A percentile compares a stretch with the other conserved stretches of the same genome.
phyloP scores from a whole-genome alignment of 164 flowering plant species.

The Chimonanthus praecox region DNA sequence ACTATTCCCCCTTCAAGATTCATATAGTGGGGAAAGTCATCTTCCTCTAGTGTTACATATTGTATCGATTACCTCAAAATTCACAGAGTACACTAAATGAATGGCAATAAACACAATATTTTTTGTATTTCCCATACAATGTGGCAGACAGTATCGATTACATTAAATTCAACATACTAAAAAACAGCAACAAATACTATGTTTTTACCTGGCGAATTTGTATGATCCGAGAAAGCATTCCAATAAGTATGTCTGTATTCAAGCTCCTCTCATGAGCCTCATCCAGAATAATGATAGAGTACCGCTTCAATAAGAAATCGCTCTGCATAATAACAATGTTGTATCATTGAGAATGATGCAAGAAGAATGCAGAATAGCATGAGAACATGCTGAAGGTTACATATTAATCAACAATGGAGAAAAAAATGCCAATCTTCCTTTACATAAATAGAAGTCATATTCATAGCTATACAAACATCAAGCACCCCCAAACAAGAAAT shows the following conservation, averaged over 20 bases:
- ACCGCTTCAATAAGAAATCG: constrained; percentile 71
- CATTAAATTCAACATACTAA: no score
- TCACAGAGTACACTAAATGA: no score
- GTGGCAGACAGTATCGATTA: no score
- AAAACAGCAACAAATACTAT: not conserved
- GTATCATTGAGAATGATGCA: not conserved
- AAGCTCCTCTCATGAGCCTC: constrained; percentile 99
- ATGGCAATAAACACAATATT: no score
- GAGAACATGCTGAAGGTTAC: not conserved
- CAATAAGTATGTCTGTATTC: constrained; percentile 94
- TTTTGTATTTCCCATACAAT: no score
- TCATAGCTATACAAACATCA: not conserved
- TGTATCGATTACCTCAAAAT: no score
- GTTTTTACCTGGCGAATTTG: constrained; percentile 57
- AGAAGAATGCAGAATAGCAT: not conserved
- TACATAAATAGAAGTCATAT: not conserved
- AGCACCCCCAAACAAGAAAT: not conserved
- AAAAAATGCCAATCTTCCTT: not conserved
- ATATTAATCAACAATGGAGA: not conserved
- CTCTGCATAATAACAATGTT: constrained; percentile 40
- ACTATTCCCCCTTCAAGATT: no score
- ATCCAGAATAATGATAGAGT: constrained; percentile 81
- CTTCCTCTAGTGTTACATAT: no score
- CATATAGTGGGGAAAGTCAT: no score
- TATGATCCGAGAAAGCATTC: constrained; percentile 86